These are phyloP conservation scores for Penicillium palitans DNA, from an alignment of 2,329 filamentous ascomycete genomes.

Conservation along the genomic window DNA sequence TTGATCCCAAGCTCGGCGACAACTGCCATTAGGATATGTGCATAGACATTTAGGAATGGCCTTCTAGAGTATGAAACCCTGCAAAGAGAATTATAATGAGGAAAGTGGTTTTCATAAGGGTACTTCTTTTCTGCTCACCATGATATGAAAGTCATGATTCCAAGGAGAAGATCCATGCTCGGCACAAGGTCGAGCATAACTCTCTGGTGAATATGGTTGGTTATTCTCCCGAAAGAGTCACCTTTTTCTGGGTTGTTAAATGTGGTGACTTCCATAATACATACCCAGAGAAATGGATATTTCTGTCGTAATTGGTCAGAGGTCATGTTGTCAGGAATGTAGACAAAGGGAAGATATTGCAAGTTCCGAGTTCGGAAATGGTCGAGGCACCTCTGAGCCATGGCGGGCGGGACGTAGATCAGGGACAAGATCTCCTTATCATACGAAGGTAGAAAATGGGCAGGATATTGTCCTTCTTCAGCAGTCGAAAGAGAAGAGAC, in stretches of 20 bases:
- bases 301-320: conserved; percentile 31
- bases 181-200: conserved; percentile 20
- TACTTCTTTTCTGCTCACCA: conserved; percentile 15
- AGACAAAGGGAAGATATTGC: conserved; percentile 30
- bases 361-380: conserved; percentile 29
- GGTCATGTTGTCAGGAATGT: conserved; percentile 25
- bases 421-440: conserved; percentile 12
- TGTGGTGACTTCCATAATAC: conserved; percentile 37
- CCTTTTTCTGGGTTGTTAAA: conserved; percentile 19
- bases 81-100: conserved; percentile 1
- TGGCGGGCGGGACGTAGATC: conserved; percentile 19
- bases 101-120: not conserved
- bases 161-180: conserved; percentile 26
- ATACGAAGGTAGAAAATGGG: not conserved
- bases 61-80: conserved; percentile 24
- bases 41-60: conserved; percentile 23
- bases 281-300: conserved; percentile 43
- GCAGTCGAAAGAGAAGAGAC: conserved; percentile 4
- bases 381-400: conserved; percentile 20
- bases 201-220: conserved; percentile 23
- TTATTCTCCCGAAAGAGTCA: conserved; percentile 18
- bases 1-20: conserved; percentile 29
- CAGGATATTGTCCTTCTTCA: not conserved
- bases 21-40: conserved; percentile 27
- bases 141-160: conserved; percentile 23